Conservation (phyloP, 2,329 filamentous ascomycete species). For the Botrytis porri region DNA sequence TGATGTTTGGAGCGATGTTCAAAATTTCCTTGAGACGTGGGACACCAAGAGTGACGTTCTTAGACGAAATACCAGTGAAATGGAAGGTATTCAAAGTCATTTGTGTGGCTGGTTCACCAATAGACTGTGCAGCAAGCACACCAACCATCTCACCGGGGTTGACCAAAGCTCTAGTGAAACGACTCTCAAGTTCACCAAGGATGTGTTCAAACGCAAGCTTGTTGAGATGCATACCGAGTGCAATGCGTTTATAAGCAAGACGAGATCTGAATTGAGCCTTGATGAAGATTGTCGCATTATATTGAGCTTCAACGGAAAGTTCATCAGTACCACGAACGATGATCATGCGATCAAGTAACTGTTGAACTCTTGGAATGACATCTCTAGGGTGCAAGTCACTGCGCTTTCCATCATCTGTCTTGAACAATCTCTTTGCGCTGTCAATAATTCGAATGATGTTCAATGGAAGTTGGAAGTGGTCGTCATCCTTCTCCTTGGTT, state of each 20-base stretch:
- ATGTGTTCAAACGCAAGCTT: constrained; percentile 92
- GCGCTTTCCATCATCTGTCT: constrained; percentile 77
- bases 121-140: constrained; percentile 94
- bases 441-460: constrained; percentile 91
- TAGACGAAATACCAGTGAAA: constrained; percentile 98
- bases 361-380: constrained; percentile 75
- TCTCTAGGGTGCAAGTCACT: constrained; percentile 89
- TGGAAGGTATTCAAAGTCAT: constrained; percentile 99
- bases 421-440: constrained; percentile 85
- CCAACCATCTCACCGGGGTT: constrained; percentile 98
- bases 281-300: constrained; percentile 85
- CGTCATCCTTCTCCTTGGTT: constrained; percentile 68
- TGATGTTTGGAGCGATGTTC: constrained; percentile 96
- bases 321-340: constrained; percentile 83
- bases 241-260: constrained; percentile 88
- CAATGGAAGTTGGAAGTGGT: constrained; percentile 85
- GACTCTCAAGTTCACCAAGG: constrained; percentile 82
- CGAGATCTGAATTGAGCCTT: constrained; percentile 88
- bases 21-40: constrained; percentile 99
- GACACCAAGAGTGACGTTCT: constrained; percentile 99
- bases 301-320: constrained; percentile 81
- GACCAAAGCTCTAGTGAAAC: constrained; percentile 82
- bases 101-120: constrained; percentile 96
- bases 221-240: constrained; percentile 80
- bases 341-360: constrained; percentile 71